Conservation (phyloP, 306 rosid genomes). For the Carpinus fangiana region DNA sequence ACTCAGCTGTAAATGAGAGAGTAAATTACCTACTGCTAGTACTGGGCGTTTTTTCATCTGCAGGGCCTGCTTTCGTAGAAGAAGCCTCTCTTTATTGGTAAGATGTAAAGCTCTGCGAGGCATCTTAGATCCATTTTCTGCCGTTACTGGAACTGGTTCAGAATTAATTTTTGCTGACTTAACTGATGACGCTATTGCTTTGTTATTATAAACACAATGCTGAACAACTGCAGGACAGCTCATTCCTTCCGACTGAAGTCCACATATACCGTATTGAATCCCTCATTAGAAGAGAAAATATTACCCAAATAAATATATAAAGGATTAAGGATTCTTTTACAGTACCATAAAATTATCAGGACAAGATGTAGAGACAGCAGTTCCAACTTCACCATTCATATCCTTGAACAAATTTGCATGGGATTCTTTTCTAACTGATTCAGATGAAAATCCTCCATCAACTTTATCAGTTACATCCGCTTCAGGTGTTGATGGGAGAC, state of each 20-base stretch:
- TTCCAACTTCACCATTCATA: slow-evolving; percentile 33
- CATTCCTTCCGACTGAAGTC: slow-evolving; percentile 53
- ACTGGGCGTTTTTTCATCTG: slow-evolving; percentile 71
- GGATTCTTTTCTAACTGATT: slow-evolving; percentile 31
- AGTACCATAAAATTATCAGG: slow-evolving; percentile 36
- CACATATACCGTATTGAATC: slow-evolving; percentile 29
- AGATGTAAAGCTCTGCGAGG: slow-evolving; percentile 48
- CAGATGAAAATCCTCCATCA: slow-evolving; percentile 28
- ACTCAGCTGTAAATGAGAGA: slow-evolving; percentile 15
- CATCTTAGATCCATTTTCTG: slow-evolving; percentile 33
- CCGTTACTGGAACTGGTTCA: slow-evolving; percentile 30
- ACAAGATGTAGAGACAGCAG: slow-evolving; percentile 13
- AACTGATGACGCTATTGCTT: slow-evolving; percentile 36
- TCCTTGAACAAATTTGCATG: slow-evolving; percentile 30
- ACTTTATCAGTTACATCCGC: slow-evolving; percentile 37
- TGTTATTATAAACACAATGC: slow-evolving; percentile 22
- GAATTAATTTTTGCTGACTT: slow-evolving; percentile 32
- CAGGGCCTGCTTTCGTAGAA: slow-evolving; percentile 78
- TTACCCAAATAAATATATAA: slow-evolving; percentile 11
- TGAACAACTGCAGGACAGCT: slow-evolving; percentile 25
- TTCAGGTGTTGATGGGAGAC: slow-evolving; percentile 11
- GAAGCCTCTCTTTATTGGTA: slow-evolving; percentile 84
- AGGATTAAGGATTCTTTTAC: slow-evolving; percentile 20
- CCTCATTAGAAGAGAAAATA: slow-evolving; percentile 23
- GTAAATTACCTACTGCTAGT: slow-evolving; percentile 69